phyloP scores from a whole-genome alignment of 2,329 filamentous ascomycete species.

The Cyphellophora attinorum region DNA sequence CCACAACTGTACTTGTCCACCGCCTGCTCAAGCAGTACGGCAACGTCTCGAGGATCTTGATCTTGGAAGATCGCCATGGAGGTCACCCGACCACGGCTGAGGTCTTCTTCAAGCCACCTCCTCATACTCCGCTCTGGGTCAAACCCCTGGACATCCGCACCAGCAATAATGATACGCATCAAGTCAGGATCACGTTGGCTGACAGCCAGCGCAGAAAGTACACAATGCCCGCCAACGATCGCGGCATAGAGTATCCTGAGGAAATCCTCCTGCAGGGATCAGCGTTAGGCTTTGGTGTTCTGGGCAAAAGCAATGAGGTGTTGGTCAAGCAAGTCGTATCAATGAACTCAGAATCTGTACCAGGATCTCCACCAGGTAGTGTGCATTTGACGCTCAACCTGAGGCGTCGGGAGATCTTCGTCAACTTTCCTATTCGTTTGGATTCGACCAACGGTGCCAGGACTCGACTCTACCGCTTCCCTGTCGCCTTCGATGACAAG shows the following conservation, averaged over 20 bases:
- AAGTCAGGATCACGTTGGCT: slow-evolving; percentile 1
- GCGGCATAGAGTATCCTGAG: slow-evolving; percentile 11
- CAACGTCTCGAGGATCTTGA: slow-evolving; percentile 46
- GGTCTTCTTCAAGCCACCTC: slow-evolving; percentile 44
- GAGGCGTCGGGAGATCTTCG: slow-evolving; percentile 27
- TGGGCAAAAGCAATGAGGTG: slow-evolving; percentile 11
- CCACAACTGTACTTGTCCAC: slow-evolving; percentile 36
- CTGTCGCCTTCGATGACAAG: slow-evolving; percentile 16
- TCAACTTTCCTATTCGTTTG: slow-evolving; percentile 28
- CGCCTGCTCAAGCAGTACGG: slow-evolving; percentile 44
- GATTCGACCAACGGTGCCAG: slow-evolving; percentile 8
- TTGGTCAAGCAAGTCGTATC: slow-evolving; percentile 9
- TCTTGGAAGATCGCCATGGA: slow-evolving; percentile 38
- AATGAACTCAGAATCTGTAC: slow-evolving; percentile 12
- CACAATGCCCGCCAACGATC: slow-evolving; percentile 11
- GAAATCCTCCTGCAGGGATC: slow-evolving; percentile 10
- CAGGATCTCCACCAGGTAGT: slow-evolving; percentile 13
- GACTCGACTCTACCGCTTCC: slow-evolving; percentile 16
- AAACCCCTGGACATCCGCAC: slow-evolving; percentile 6
- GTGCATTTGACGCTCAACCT: slow-evolving; percentile 33
- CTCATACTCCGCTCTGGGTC: slow-evolving; percentile 20
- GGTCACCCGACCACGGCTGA: slow-evolving; percentile 32
- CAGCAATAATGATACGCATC: slow-evolving; percentile 1
- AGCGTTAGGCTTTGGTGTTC: slow-evolving; percentile 15
- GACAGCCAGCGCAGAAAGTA: neutral